Evolutionary conservation across 164 flowering plant genomes (phyloP).

Genomic region (Chloranthus sessilifolius): DNA sequence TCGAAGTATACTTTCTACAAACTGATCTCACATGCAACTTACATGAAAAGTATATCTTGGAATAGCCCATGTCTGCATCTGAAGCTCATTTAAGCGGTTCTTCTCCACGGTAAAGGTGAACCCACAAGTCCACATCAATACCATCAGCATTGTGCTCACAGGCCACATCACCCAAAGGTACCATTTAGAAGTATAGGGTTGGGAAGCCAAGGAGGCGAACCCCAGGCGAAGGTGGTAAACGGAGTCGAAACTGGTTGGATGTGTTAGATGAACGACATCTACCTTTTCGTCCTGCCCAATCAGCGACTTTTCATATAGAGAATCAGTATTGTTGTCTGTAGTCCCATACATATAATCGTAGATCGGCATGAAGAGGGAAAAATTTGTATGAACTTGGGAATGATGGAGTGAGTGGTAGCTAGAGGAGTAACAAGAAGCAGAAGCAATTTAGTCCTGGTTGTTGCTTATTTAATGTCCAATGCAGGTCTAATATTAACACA

Average conservation of each 20-base stretch:
- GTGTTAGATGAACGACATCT: slow-evolving; percentile 65
- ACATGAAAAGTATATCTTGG: slow-evolving; percentile 63
- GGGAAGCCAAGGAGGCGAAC: slow-evolving; percentile 51
- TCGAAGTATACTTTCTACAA: too few species aligned
- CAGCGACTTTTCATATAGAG: slow-evolving; percentile 35
- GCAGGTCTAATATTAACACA: too few species aligned
- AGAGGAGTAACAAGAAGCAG: too few species aligned
- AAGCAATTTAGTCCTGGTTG: too few species aligned
- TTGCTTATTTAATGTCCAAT: too few species aligned
- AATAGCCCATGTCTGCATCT: slow-evolving; percentile 59
- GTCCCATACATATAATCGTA: slow-evolving; percentile 60
- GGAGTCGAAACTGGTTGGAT: slow-evolving; percentile 63
- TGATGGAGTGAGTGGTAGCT: slow-evolving; percentile 60
- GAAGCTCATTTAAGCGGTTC: slow-evolving; percentile 39
- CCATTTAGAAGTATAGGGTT: slow-evolving; percentile 55
- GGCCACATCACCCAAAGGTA: slow-evolving; percentile 65
- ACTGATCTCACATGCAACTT: slow-evolving; percentile 1
- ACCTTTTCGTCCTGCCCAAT: slow-evolving; percentile 32
- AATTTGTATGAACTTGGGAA: slow-evolving; percentile 49
- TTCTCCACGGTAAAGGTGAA: slow-evolving; percentile 49
- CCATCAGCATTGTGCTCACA: slow-evolving; percentile 33
- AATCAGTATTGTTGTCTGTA: slow-evolving; percentile 44
- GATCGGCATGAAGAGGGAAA: slow-evolving; percentile 51
- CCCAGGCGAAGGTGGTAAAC: slow-evolving; percentile 61
- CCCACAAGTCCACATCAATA: slow-evolving; percentile 43